phyloP scores from a whole-genome alignment of 1,284 basidiomycete species.

The Amylostereum chailletii region DNA sequence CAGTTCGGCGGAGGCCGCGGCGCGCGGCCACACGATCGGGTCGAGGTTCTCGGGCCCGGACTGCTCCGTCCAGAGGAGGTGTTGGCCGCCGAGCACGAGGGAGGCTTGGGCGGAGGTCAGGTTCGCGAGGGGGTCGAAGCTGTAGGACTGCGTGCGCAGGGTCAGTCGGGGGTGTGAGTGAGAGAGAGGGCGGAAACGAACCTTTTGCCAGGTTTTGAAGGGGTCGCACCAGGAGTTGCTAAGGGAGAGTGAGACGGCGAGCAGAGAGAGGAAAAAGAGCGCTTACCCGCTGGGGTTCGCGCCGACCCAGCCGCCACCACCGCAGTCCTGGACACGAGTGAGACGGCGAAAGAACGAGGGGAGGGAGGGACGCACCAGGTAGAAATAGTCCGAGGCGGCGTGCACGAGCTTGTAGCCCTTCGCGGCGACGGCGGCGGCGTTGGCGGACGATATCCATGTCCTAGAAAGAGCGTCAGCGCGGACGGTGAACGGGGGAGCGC shows the following conservation, averaged over 20 bases:
- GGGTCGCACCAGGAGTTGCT: constrained; percentile 60
- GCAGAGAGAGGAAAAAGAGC: neutral
- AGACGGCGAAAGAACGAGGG: neutral
- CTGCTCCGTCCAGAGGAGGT: constrained; percentile 76
- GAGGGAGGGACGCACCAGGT: constrained; percentile 31
- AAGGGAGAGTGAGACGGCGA: constrained; percentile 24
- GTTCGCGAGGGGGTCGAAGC: constrained; percentile 64
- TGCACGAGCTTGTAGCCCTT: constrained; percentile 43
- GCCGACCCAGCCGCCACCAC: constrained; percentile 76
- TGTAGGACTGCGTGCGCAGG: constrained; percentile 37
- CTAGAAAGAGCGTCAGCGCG: constrained; percentile 22
- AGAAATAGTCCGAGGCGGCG: constrained; percentile 48
- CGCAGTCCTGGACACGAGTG: constrained; percentile 52
- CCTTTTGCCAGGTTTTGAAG: constrained; percentile 72
- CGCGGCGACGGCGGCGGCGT: constrained; percentile 34
- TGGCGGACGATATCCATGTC: constrained; percentile 44
- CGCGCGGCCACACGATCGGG: constrained; percentile 69
- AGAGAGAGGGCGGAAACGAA: constrained; percentile 15
- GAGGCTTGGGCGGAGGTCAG: constrained; percentile 38
- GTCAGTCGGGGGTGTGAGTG: neutral
- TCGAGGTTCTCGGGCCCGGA: constrained; percentile 66
- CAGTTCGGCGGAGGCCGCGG: constrained; percentile 71
- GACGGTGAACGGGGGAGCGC: neutral
- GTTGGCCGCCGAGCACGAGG: constrained; percentile 66
- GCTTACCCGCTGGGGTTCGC: constrained; percentile 32